phyloP scores from a whole-genome alignment of 2,329 filamentous ascomycete genomes.

The Sarocladium strictum region DNA sequence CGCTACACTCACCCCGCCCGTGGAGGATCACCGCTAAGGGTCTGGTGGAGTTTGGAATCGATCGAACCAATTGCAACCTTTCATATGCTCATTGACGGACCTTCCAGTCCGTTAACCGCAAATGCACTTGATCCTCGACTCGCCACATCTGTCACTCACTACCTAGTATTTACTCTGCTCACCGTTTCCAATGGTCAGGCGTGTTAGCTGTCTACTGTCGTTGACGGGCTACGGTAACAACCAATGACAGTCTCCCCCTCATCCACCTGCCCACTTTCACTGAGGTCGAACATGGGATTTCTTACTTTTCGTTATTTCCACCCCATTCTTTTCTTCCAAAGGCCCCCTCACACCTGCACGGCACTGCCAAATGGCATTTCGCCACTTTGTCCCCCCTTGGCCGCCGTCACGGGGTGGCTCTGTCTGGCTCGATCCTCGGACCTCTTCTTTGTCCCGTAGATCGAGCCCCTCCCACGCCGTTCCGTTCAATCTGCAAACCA shows the following conservation, averaged over 20 bases:
- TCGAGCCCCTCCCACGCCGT: slow-evolving; percentile 8
- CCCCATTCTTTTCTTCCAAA: neutral
- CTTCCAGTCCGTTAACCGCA: neutral
- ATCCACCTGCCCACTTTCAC: neutral
- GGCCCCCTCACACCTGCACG: neutral
- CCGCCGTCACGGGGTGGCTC: slow-evolving; percentile 10
- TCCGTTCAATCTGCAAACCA: slow-evolving; percentile 5
- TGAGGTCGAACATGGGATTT: neutral
- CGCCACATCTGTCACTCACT: too few relatives aligned
- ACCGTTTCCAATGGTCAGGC: neutral
- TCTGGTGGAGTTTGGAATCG: neutral
- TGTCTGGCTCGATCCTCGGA: slow-evolving; percentile 11
- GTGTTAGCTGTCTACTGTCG: neutral
- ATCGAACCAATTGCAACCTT: neutral
- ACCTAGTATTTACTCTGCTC: too few relatives aligned
- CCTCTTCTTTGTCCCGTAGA: slow-evolving; percentile 10
- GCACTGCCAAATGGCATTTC: neutral
- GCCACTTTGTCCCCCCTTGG: neutral
- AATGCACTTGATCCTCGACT: neutral
- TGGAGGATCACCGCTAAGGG: neutral
- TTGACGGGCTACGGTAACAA: neutral
- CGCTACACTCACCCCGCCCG: neutral
- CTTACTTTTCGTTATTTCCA: neutral
- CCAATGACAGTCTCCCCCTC: neutral
- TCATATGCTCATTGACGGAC: neutral